phyloP scores from a whole-genome alignment of 2,329 filamentous ascomycete species.

The Chaetoscypha palmicola region DNA sequence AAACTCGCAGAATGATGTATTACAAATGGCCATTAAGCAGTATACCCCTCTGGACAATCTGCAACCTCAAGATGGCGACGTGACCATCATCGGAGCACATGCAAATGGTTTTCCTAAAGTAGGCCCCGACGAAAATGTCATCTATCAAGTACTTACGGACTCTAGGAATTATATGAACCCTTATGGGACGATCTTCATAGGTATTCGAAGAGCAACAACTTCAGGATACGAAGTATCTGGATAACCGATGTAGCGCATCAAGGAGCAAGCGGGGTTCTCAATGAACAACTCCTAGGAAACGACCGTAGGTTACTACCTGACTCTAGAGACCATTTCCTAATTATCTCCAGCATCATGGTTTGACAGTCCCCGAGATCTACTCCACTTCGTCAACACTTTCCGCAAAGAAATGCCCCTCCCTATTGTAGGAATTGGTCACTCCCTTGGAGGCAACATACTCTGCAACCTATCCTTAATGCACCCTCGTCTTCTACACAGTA shows the following conservation, averaged over 20 bases:
- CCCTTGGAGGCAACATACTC: slow-evolving; percentile 74
- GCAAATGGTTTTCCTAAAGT: slow-evolving; percentile 93
- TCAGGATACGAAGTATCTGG: slow-evolving; percentile 77
- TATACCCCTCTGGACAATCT: slow-evolving; percentile 72
- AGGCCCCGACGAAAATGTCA: slow-evolving; percentile 7
- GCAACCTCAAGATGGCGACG: slow-evolving; percentile 61
- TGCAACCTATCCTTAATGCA: slow-evolving; percentile 67
- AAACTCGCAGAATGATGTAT: slow-evolving; percentile 63
- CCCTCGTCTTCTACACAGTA: slow-evolving; percentile 67
- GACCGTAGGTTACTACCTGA: slow-evolving; percentile 75
- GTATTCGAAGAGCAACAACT: slow-evolving; percentile 48
- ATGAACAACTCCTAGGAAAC: slow-evolving; percentile 70
- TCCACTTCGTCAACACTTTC: slow-evolving; percentile 80
- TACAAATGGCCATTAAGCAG: slow-evolving; percentile 76
- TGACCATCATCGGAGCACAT: slow-evolving; percentile 81
- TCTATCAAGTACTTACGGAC: background rate
- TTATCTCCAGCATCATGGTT: slow-evolving; percentile 77
- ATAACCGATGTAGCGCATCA: slow-evolving; percentile 86
- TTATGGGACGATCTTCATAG: slow-evolving; percentile 77
- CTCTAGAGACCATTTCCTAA: too few species aligned
- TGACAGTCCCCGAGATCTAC: slow-evolving; percentile 77
- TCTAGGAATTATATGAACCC: slow-evolving; percentile 82
- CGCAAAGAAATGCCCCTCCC: slow-evolving; percentile 70
- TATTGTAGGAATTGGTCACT: slow-evolving; percentile 79
- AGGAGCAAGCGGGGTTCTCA: slow-evolving; percentile 70